Evolutionary conservation across 768 basidiomycete genomes (phyloP).

Genomic region (Lenzites betulinus): DNA sequence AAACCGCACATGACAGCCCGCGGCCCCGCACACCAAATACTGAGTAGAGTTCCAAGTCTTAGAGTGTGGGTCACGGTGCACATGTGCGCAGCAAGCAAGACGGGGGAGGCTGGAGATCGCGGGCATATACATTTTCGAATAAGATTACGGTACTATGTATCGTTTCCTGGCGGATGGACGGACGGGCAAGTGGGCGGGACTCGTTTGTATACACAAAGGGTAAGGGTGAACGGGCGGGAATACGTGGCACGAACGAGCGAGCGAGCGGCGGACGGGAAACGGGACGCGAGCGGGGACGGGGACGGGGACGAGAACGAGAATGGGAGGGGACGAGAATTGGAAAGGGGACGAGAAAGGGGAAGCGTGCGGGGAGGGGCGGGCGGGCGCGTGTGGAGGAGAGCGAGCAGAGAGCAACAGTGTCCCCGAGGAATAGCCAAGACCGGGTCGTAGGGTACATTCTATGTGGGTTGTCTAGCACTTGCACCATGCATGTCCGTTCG

Average conservation of each 20-base stretch:
- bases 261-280: too few species aligned
- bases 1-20: too few species aligned
- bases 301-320: too few species aligned
- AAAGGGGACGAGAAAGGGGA: background rate
- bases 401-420: slow-evolving; percentile 15
- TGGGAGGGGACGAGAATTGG: background rate
- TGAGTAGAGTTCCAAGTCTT: background rate
- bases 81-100: too few species aligned
- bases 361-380: background rate
- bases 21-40: too few species aligned
- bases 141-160: slow-evolving; percentile 19
- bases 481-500: slow-evolving; percentile 12
- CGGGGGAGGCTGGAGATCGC: background rate
- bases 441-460: slow-evolving; percentile 18
- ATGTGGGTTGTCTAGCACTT: slow-evolving; percentile 13
- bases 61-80: too few species aligned
- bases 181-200: background rate
- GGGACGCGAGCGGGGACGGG: background rate
- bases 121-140: slow-evolving; percentile 13
- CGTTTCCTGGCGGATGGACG: background rate
- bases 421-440: slow-evolving; percentile 16
- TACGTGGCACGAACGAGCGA: too few species aligned
- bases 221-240: background rate
- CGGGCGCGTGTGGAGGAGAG: slow-evolving; percentile 2
- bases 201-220: slow-evolving; percentile 8